Conservation (phyloP, 2,329 filamentous ascomycete genomes). For the Botrytis tulipae region DNA sequence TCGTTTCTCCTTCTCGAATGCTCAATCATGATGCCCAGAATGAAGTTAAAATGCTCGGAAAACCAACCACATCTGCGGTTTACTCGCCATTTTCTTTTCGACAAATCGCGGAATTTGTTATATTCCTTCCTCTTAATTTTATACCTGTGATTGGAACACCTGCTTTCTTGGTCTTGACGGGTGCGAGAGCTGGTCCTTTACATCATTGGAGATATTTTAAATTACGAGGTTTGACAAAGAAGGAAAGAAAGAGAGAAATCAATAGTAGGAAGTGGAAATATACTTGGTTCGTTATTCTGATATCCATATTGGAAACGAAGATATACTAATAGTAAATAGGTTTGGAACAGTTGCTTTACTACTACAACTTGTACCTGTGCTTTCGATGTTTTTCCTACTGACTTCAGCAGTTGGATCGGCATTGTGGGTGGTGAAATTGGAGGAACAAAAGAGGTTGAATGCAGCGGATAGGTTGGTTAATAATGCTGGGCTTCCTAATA, state of each 20-base stretch:
- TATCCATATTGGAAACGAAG: background rate
- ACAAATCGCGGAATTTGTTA: conserved; percentile 83
- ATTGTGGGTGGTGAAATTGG: conserved; percentile 79
- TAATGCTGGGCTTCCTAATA: conserved; percentile 14
- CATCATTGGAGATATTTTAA: conserved; percentile 91
- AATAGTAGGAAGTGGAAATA: conserved; percentile 73
- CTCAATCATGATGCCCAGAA: conserved; percentile 66
- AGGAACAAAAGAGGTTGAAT: conserved; percentile 47
- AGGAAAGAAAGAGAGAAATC: conserved; percentile 70
- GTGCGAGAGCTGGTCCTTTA: conserved; percentile 81
- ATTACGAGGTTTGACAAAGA: conserved; percentile 70
- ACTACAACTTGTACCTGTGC: conserved; percentile 80
- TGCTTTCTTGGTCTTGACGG: conserved; percentile 83
- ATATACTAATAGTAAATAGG: conserved; percentile 39
- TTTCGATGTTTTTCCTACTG: conserved; percentile 93
- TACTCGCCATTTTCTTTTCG: conserved; percentile 87
- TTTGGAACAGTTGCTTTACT: conserved; percentile 85
- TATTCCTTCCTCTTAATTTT: conserved; percentile 80
- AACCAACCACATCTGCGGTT: conserved; percentile 70
- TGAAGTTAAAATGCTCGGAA: conserved; percentile 77
- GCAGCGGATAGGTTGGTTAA: conserved; percentile 24
- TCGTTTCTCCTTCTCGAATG: conserved; percentile 66
- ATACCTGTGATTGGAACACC: conserved; percentile 80
- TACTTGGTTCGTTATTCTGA: conserved; percentile 57
- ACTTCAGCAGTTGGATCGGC: conserved; percentile 83